These are phyloP conservation scores for Geum urbanum DNA, from an alignment of 306 rosid species.

Conservation along the genomic window DNA sequence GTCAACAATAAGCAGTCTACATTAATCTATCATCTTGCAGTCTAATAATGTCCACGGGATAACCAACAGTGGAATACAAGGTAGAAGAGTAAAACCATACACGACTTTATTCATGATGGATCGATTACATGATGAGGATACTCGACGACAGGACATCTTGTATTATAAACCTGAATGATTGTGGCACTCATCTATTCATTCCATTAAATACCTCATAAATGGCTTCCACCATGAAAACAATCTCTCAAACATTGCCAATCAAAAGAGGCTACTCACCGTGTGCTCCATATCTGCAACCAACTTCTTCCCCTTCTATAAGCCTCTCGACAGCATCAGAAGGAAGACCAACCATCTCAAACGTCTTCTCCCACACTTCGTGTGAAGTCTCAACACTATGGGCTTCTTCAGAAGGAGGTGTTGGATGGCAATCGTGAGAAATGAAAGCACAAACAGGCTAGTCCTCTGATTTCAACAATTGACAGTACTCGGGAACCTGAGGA, in stretches of 20 bases:
- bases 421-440: conserved; percentile 84
- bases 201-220: not conserved
- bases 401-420: conserved; percentile 89
- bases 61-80: no score
- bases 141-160: fast-evolving
- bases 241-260: not conserved
- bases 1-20: no score
- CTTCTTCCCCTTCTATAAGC: conserved; percentile 73
- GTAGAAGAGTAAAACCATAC: no score
- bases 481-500: conserved; percentile 85
- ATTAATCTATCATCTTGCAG: no score
- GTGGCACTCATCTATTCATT: not conserved
- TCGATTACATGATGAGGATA: no score
- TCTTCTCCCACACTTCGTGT: conserved; percentile 85
- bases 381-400: conserved; percentile 60
- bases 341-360: conserved; percentile 79
- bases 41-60: no score
- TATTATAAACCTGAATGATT: not conserved
- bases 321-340: conserved; percentile 71
- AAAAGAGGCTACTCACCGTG: conserved; percentile 32
- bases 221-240: conserved; percentile 17
- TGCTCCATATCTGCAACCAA: conserved; percentile 58
- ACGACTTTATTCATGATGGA: no score
- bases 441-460: conserved; percentile 89
- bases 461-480: conserved; percentile 79